Conservation (phyloP, 2,329 filamentous ascomycete genomes). For the Trichoderma asperellum region DNA sequence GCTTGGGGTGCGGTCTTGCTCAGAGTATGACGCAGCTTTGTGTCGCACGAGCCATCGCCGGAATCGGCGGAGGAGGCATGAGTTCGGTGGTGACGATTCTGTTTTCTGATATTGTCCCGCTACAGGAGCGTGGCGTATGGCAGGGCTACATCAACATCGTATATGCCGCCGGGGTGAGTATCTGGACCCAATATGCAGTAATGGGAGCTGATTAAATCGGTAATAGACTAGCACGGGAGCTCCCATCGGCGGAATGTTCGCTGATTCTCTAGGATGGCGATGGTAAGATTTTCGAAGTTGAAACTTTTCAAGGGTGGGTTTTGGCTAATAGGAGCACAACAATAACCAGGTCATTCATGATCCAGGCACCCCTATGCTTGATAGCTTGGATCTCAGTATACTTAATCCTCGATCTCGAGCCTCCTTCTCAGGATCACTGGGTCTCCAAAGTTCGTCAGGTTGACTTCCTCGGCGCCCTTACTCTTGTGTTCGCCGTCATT, state of each 20-base stretch:
- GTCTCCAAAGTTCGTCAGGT: slow-evolving; percentile 66
- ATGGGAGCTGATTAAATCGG: no score
- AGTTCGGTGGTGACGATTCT: slow-evolving; percentile 70
- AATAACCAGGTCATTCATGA: slow-evolving; percentile 66
- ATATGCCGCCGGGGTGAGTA: slow-evolving; percentile 60
- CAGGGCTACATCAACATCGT: slow-evolving; percentile 75
- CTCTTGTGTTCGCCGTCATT: slow-evolving; percentile 68
- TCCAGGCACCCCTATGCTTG: slow-evolving; percentile 70
- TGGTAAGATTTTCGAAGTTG: slow-evolving; percentile 53
- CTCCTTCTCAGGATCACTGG: slow-evolving; percentile 64
- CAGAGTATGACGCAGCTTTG: slow-evolving; percentile 68
- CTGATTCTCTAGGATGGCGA: slow-evolving; percentile 75
- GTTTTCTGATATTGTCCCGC: slow-evolving; percentile 67
- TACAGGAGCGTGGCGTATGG: slow-evolving; percentile 72
- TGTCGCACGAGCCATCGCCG: slow-evolving; percentile 57
- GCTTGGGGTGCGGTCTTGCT: slow-evolving; percentile 65
- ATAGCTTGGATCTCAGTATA: slow-evolving; percentile 67
- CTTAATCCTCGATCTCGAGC: slow-evolving; percentile 66
- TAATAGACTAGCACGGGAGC: slow-evolving; percentile 62
- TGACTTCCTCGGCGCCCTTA: slow-evolving; percentile 72
- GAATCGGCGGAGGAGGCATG: slow-evolving; percentile 73
- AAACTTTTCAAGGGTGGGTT: neutral
- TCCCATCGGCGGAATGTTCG: slow-evolving; percentile 71
- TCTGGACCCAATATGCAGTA: no score
- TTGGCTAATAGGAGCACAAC: slow-evolving; percentile 13